phyloP scores from a whole-genome alignment of 345 rosid genomes.

The Syzygium aqueum region DNA sequence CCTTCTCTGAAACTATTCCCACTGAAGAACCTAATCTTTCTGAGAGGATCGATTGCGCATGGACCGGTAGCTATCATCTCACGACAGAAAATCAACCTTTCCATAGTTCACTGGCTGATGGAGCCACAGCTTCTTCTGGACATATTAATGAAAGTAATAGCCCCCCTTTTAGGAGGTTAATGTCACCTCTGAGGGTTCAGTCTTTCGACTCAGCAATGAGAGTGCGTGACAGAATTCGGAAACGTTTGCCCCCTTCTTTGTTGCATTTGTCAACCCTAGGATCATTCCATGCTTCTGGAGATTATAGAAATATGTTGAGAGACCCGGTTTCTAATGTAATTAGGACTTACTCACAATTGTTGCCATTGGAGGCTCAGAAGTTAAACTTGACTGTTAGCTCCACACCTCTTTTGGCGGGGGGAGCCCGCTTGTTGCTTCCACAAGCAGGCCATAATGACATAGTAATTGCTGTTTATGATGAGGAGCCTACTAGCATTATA shows the following conservation, averaged over 20 bases:
- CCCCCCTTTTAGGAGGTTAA: slow-evolving; percentile 34
- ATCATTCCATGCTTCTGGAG: slow-evolving; percentile 92
- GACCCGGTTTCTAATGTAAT: slow-evolving; percentile 60
- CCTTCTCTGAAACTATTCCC: slow-evolving; percentile 12
- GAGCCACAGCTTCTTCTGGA: slow-evolving; percentile 15
- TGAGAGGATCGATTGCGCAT: slow-evolving; percentile 94
- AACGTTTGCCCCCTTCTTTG: slow-evolving; percentile 54
- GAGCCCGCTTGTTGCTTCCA: slow-evolving; percentile 70
- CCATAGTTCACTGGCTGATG: slow-evolving; percentile 23
- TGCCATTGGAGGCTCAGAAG: slow-evolving; percentile 63
- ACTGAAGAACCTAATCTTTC: slow-evolving; percentile 59
- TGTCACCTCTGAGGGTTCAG: slow-evolving; percentile 53
- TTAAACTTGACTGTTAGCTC: slow-evolving; percentile 42
- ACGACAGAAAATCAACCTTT: slow-evolving; percentile 18
- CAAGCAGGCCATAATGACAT: slow-evolving; percentile 42
- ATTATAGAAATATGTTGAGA: slow-evolving; percentile 65
- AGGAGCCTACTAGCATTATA: slow-evolving; percentile 84
- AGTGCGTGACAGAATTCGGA: slow-evolving; percentile 47
- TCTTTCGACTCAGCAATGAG: slow-evolving; percentile 88
- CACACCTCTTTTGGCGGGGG: slow-evolving; percentile 51
- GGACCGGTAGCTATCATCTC: slow-evolving; percentile 71
- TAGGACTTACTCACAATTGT: slow-evolving; percentile 53
- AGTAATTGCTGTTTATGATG: slow-evolving; percentile 79
- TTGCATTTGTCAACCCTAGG: slow-evolving; percentile 44
- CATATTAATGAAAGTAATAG: slow-evolving; percentile 16